These are phyloP conservation scores for Apiospora malaysiana DNA, from an alignment of 2,329 filamentous ascomycete genomes.

Conservation along the genomic window DNA sequence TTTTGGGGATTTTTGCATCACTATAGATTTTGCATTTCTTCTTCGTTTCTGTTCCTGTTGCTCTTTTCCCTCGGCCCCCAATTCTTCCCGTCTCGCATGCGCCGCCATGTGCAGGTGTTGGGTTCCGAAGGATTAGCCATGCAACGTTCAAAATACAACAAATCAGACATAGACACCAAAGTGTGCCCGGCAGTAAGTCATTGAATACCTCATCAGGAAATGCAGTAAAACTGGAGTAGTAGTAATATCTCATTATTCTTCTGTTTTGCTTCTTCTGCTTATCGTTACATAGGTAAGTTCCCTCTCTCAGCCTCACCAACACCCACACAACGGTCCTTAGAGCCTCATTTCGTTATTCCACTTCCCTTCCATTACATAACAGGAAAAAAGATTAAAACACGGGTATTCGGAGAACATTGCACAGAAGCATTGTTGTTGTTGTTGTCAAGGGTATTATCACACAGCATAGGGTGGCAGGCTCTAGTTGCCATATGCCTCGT, in stretches of 20 bases:
- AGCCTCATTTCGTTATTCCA: neutral
- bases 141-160: no score
- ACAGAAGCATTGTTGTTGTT: neutral
- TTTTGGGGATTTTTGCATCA: no score
- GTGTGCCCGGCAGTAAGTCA: no score
- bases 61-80: no score
- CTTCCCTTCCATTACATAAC: neutral
- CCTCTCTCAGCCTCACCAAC: neutral
- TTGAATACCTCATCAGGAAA: neutral
- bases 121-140: no score
- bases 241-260: neutral
- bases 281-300: neutral
- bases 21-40: no score
- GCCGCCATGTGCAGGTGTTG: no score
- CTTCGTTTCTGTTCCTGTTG: no score
- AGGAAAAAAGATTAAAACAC: constrained; percentile 17
- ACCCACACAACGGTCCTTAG: neutral
- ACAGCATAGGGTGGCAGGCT: neutral
- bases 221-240: neutral
- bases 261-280: neutral
- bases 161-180: no score
- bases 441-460: neutral
- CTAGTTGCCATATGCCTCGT: constrained; percentile 58
- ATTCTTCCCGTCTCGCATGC: no score
- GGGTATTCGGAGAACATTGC: constrained; percentile 19